phyloP scores from a whole-genome alignment of 2,329 filamentous ascomycete species.

The Stagonosporopsis rhizophila region DNA sequence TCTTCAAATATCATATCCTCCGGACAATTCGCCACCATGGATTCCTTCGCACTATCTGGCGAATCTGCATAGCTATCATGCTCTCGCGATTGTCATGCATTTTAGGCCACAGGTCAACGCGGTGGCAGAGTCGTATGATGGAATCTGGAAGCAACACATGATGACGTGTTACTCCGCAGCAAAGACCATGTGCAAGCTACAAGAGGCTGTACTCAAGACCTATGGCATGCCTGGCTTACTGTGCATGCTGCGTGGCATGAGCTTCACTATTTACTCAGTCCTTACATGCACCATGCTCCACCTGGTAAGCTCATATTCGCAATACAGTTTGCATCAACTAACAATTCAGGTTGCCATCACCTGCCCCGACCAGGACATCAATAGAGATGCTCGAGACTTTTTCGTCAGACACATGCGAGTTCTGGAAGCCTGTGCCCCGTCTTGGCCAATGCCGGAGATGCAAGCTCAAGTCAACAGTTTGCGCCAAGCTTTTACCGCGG shows the following conservation, averaged over 20 bases:
- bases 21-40: constrained; percentile 82
- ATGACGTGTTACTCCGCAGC: constrained; percentile 83
- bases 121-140: constrained; percentile 78
- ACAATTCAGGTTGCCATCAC: constrained; percentile 79
- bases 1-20: constrained; percentile 77
- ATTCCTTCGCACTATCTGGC: constrained; percentile 86
- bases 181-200: constrained; percentile 82
- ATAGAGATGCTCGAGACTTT: constrained; percentile 82
- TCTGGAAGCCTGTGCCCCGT: constrained; percentile 80
- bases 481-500: constrained; percentile 88
- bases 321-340: constrained; percentile 11
- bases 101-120: constrained; percentile 81
- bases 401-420: constrained; percentile 95
- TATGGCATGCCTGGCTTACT: constrained; percentile 82
- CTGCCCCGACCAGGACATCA: constrained; percentile 88
- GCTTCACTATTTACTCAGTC: constrained; percentile 92
- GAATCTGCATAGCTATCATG: constrained; percentile 88
- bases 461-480: constrained; percentile 89
- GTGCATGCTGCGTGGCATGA: constrained; percentile 93
- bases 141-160: constrained; percentile 88
- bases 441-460: constrained; percentile 89
- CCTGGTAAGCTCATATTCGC: constrained; percentile 69
- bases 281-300: constrained; percentile 93
- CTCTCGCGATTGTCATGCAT: constrained; percentile 83
- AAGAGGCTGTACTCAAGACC: constrained; percentile 79